Base-by-base conservation (phyloP, 2,329 filamentous ascomycete species). In the Malbranchea cinnamomea region DNA sequence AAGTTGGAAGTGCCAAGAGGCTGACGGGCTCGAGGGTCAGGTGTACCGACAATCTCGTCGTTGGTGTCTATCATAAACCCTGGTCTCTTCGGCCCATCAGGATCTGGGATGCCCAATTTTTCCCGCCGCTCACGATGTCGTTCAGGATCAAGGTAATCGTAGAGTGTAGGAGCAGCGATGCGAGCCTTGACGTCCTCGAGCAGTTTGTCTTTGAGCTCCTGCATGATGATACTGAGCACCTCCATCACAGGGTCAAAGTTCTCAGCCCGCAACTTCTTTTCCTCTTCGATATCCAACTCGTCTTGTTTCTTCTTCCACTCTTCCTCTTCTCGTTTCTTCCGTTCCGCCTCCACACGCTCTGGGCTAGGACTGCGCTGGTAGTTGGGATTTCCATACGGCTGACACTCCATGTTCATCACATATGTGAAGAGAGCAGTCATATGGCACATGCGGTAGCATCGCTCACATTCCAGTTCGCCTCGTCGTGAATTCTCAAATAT, bases 361-460 rank as follows among this genome's bases (percentile, higher is more conserved):
- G 58, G 61, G 36, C 56, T 63, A 15, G 53, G 57, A 37, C 56
- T 63, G 40, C 56, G 50, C 41, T 71, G 64, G 43, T 75, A 74
- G 40, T 71, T 63, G 8, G 71, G 70, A 44, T 75, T 74, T 23
- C 74, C 73, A 44, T 74, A 73, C 37, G 68, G 65, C 40, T 78
- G 78, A 33, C 83, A 74, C 48, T 87, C 78, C 83, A 98, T 92
- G 25, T 74, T 71, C 79, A 98, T 87, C 36, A 70, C 67, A 43
- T 95, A 95, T 2, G 79, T 94, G 59, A 98, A 98, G 39, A 98
- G 71, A 4, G 79, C 70, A 24, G 78, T 77, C 50, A 79, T 77
- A 49, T 94, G 76, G 41, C 80, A 84, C 30, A 75, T 69, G 31
- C 71, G 67, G 52, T 73, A 85, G 49, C 85, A 94, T 37, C 79